A percentile compares a stretch with the other conserved stretches of the same genome.
These are phyloP conservation scores for Friedmanniomyces simplex DNA, from an alignment of 495 filamentous ascomycete genomes.

Conservation along the genomic window DNA sequence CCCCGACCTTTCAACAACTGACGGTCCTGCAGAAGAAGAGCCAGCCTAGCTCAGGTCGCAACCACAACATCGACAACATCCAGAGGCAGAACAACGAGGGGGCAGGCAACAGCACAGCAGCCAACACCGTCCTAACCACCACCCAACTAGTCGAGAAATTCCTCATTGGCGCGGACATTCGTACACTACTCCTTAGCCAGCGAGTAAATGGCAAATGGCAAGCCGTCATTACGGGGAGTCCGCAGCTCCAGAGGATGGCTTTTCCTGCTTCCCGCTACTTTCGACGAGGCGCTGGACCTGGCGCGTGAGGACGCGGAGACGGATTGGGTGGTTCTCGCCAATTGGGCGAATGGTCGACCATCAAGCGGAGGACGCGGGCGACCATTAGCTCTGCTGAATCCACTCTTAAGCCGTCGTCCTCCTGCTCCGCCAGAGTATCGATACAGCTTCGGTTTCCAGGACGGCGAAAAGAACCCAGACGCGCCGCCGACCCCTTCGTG, in stretches of 20 bases:
- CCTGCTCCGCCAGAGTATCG: no score
- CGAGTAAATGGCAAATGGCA: neutral
- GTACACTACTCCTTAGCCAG: neutral
- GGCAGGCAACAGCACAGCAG: neutral
- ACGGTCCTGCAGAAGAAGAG: no score
- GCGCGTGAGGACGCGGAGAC: neutral
- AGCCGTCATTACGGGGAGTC: neutral
- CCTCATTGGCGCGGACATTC: neutral
- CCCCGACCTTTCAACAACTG: no score
- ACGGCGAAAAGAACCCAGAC: no score
- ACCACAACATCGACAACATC: no score
- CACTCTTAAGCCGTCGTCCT: no score
- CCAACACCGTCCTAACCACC: neutral
- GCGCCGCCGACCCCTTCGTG: no score
- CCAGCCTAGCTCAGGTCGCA: no score
- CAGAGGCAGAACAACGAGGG: neutral
- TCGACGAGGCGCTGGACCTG: neutral
- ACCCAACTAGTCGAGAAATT: neutral
- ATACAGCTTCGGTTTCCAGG: no score
- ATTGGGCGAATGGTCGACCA: no score
- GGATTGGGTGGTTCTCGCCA: neutral
- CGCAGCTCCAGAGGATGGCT: neutral
- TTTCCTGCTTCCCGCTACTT: neutral
- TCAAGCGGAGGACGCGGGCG: no score
- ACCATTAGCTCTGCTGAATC: no score